Evolutionary conservation across 148 eudicot genomes (phyloP).

Genomic region (Rhododendron vialii): DNA sequence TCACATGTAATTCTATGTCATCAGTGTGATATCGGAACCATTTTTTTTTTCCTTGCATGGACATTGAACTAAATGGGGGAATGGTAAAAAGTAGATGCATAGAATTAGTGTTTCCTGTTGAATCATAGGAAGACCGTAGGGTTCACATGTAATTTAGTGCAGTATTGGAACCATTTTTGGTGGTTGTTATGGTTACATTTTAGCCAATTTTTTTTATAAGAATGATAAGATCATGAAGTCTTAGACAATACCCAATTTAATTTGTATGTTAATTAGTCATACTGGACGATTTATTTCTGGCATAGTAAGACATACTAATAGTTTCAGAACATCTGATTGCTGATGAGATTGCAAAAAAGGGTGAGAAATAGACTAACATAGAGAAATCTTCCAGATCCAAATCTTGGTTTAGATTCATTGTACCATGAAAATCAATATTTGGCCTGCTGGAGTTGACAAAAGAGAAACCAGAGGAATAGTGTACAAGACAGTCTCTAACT

Average conservation of each 20-base stretch:
- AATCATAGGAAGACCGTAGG: background rate
- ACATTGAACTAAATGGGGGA: too few relatives aligned
- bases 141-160: background rate
- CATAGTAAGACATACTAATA: background rate
- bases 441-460: background rate
- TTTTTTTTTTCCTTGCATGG: too few relatives aligned
- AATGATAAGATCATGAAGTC: background rate
- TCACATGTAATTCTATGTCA: background rate
- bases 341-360: background rate
- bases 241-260: background rate
- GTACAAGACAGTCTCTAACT: too few relatives aligned
- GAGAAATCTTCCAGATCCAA: background rate
- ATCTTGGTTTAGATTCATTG: background rate
- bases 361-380: background rate
- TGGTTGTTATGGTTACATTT: background rate
- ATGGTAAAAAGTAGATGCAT: too few relatives aligned
- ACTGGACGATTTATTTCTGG: background rate
- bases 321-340: background rate
- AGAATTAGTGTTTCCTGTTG: background rate
- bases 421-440: background rate
- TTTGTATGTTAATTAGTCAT: background rate
- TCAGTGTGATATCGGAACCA: background rate
- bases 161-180: background rate
- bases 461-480: background rate
- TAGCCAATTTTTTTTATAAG: background rate